phyloP scores from a whole-genome alignment of 2,329 filamentous ascomycete species.

The Aureobasidium sp. region DNA sequence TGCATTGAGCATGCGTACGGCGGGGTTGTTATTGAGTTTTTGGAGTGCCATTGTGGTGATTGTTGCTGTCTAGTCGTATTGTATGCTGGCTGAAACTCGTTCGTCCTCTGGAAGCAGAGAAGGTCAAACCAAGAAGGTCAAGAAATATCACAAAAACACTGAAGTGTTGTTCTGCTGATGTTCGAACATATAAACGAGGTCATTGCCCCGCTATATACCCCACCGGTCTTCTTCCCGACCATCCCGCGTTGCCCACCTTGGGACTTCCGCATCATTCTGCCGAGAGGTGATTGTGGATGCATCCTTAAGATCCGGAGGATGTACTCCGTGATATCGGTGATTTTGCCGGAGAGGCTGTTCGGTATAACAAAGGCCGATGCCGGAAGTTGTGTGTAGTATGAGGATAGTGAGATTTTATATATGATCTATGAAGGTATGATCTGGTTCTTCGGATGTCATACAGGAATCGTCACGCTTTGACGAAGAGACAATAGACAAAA shows the following conservation, averaged over 20 bases:
- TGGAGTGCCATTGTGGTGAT: conserved; percentile 13
- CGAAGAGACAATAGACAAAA: not conserved
- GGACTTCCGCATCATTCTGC: not conserved
- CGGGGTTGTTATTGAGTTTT: conserved; percentile 21
- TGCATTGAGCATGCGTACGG: conserved; percentile 25
- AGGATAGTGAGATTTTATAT: not conserved
- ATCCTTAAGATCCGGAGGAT: not conserved
- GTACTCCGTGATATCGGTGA: not conserved
- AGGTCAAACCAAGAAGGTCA: not conserved
- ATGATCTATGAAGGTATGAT: not conserved
- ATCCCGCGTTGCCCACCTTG: not conserved
- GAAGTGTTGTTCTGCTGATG: not conserved
- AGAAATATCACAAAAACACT: not conserved
- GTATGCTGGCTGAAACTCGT: not conserved
- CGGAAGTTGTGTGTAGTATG: not conserved
- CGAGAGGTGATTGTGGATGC: not conserved
- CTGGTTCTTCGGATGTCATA: not conserved
- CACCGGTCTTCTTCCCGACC: conserved; percentile 2
- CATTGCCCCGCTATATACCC: conserved; percentile 9
- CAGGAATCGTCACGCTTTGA: not conserved
- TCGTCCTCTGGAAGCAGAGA: not conserved
- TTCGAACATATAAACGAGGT: conserved; percentile 4
- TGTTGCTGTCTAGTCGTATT: not conserved
- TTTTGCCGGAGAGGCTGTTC: conserved; percentile 1
- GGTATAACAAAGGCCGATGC: not conserved